Percentiles rank a stretch among this genome's conserved stretches.
These are phyloP conservation scores for Candida easanensis DNA, from an alignment of 805 yeast genomes.

Conservation along the genomic window DNA sequence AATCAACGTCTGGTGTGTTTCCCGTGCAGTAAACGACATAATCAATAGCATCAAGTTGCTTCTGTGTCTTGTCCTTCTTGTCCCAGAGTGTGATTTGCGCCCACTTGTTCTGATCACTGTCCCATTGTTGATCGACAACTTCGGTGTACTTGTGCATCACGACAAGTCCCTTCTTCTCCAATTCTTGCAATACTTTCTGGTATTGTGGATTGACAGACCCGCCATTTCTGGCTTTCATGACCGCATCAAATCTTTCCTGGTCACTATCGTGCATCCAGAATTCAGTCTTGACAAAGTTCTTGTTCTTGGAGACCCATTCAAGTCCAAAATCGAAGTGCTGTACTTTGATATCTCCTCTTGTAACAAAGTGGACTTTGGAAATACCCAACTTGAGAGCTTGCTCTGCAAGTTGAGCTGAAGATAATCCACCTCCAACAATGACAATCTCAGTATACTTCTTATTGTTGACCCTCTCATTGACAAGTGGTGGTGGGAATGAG, in stretches of 20 bases:
- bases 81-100: slow-evolving; percentile 9
- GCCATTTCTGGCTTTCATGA: slow-evolving; percentile 41
- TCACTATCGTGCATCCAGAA: slow-evolving; percentile 38
- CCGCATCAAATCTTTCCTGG: slow-evolving; percentile 39
- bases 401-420: slow-evolving; percentile 45
- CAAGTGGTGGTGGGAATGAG: slow-evolving; percentile 4
- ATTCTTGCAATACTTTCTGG: slow-evolving; percentile 31
- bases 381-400: slow-evolving; percentile 33
- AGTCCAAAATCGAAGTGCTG: slow-evolving; percentile 47
- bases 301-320: slow-evolving; percentile 50
- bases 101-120: slow-evolving; percentile 29
- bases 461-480: not conserved
- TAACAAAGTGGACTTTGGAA: slow-evolving; percentile 31
- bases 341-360: slow-evolving; percentile 37
- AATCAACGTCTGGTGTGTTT: slow-evolving; percentile 30
- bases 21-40: slow-evolving; percentile 45
- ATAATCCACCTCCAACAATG: slow-evolving; percentile 45
- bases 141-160: slow-evolving; percentile 30
- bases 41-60: slow-evolving; percentile 25
- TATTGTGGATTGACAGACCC: slow-evolving; percentile 47
- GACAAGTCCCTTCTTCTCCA: slow-evolving; percentile 32
- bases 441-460: slow-evolving; percentile 13
- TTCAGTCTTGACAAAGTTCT: slow-evolving; percentile 41
- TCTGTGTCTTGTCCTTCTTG: not conserved
- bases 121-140: slow-evolving; percentile 30